These are phyloP conservation scores for Crithidia sp. DNA, from an alignment of 208 protist genomes.

Conservation along the genomic window DNA sequence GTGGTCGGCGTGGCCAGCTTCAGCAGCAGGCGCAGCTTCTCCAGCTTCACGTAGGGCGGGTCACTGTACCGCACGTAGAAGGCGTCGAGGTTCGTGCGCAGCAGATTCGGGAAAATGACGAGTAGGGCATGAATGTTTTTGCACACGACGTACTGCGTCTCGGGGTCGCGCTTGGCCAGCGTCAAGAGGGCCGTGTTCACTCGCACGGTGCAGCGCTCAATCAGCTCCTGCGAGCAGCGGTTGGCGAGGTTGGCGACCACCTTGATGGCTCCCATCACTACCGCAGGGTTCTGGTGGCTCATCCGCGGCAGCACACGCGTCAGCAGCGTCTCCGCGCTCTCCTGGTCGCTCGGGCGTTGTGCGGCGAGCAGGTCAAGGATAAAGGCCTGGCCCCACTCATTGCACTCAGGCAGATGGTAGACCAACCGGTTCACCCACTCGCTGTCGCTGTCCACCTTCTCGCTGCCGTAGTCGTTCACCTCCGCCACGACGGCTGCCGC, in stretches of 20 bases:
- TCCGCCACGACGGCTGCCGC: conserved; percentile 97
- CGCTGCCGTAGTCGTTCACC: conserved; percentile 69
- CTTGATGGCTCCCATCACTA: conserved; percentile 97
- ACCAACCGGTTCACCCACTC: conserved; percentile 96
- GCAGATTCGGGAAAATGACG: conserved; percentile 95
- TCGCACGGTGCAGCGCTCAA: conserved; percentile 83
- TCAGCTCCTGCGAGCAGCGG: conserved; percentile 63
- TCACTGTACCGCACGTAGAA: conserved; percentile 99
- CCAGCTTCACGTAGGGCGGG: conserved; percentile 99
- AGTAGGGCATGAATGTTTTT: conserved; percentile 99
- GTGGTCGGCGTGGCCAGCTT: conserved; percentile 95
- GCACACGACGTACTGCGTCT: conserved; percentile 98
- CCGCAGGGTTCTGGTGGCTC: conserved; percentile 98
- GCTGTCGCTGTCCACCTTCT: conserved; percentile 57
- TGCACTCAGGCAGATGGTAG: conserved; percentile 95
- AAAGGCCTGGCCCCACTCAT: conserved; percentile 99
- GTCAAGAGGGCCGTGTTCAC: conserved; percentile 96
- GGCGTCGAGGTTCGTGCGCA: conserved; percentile 90
- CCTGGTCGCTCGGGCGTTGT: conserved; percentile 62
- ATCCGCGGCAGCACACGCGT: conserved; percentile 96
- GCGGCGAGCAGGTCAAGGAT: conserved; percentile 96
- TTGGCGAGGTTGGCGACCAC: conserved; percentile 82
- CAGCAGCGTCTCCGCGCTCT: conserved; percentile 91
- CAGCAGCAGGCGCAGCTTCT: conserved; percentile 99
- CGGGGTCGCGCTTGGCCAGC: conserved; percentile 85